Evolutionary conservation across 2,329 filamentous ascomycete genomes (phyloP).

Genomic region (Colletotrichum aenigma): DNA sequence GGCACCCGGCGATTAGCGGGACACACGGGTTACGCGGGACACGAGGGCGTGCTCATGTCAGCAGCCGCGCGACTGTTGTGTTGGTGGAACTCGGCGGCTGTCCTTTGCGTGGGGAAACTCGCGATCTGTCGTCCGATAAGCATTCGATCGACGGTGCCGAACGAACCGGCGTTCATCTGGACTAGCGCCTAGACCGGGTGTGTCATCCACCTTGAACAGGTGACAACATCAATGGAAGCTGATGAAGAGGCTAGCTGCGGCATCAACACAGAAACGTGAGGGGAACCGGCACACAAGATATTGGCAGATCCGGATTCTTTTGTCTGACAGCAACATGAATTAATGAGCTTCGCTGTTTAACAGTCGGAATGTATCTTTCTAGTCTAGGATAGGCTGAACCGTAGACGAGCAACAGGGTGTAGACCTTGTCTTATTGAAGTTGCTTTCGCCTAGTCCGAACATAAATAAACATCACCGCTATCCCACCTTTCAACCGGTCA

Average conservation of each 20-base stretch:
- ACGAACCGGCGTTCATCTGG: not conserved
- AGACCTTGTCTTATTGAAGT: not conserved
- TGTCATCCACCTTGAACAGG: not conserved
- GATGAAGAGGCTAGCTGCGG: not conserved
- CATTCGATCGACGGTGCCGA: not conserved
- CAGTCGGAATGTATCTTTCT: not conserved
- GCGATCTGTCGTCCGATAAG: not conserved
- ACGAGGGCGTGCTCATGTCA: not conserved
- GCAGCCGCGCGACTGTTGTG: not conserved
- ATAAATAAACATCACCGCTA: not conserved
- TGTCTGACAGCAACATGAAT: not conserved
- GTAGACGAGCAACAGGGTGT: not conserved
- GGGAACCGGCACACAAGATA: not conserved
- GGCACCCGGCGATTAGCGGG: not conserved
- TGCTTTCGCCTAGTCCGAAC: not conserved
- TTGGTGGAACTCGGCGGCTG: not conserved
- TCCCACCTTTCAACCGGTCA: not conserved
- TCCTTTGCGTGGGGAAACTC: not conserved
- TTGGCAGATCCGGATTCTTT: not conserved
- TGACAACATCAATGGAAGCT: not conserved
- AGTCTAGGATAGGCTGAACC: not conserved
- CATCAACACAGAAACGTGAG: not conserved
- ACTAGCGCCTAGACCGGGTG: not conserved
- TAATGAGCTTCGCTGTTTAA: not conserved
- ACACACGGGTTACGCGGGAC: not conserved